A percentile compares a stretch with the other conserved stretches of the same genome.
These are phyloP conservation scores for Alopecurus myosuroides DNA, from an alignment of 176 grass and related monocot genomes.

Conservation along the genomic window DNA sequence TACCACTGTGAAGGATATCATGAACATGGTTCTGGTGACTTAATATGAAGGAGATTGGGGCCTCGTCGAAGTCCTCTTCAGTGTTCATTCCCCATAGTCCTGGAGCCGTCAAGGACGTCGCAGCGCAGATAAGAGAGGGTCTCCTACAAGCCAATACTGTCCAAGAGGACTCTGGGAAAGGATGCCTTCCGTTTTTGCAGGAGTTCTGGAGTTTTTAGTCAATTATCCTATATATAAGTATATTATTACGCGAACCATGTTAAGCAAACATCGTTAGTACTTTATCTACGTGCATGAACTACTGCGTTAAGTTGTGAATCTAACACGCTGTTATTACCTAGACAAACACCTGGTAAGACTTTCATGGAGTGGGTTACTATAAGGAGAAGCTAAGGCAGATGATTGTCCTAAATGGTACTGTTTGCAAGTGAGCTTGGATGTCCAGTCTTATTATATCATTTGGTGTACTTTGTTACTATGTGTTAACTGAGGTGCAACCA, in stretches of 20 bases:
- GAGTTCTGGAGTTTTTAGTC: neutral
- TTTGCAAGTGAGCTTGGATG: neutral
- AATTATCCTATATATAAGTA: neutral
- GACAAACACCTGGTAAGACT: neutral
- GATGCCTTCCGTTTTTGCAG: neutral
- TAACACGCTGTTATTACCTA: neutral
- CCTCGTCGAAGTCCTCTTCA: conserved; percentile 46
- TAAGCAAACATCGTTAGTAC: neutral
- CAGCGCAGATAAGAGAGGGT: conserved; percentile 48
- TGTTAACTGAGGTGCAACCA: too few species aligned
- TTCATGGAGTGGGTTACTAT: neutral
- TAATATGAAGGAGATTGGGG: conserved; percentile 65
- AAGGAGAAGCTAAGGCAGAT: neutral
- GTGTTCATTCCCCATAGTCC: conserved; percentile 69
- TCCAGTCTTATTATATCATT: neutral
- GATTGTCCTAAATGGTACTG: neutral
- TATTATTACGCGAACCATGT: neutral
- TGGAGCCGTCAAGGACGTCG: conserved; percentile 44
- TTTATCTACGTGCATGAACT: neutral
- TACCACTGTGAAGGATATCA: conserved; percentile 46
- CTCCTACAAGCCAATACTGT: conserved; percentile 36
- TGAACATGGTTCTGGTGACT: conserved; percentile 58
- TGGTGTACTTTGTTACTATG: neutral
- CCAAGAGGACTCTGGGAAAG: neutral
- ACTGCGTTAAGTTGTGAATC: neutral